Base-by-base conservation (phyloP, 75 land plant genomes). In the Ceratopteris richardii region DNA sequence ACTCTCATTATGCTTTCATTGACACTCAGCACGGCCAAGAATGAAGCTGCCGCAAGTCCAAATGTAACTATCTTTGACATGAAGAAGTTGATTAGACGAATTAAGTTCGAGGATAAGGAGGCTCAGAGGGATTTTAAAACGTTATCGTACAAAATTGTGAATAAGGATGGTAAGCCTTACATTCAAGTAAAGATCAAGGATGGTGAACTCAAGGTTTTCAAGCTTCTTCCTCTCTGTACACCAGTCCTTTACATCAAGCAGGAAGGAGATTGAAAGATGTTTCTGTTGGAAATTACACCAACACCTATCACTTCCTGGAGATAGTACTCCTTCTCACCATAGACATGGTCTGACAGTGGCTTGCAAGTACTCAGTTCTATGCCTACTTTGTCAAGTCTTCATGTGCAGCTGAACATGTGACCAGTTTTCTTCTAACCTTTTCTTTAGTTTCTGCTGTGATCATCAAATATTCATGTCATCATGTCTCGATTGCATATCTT, bases 81-180 rank as follows among this genome's bases (percentile, higher is more conserved):
- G 70, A 85, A 85, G 65, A 66, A 85, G 40, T 62, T 85, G 40
- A 85, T 85, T 53, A 85, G 89, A 28, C 66, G 89, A 55, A 81
- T 0, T 63, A 85, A 87, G 59, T 88, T 79, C 60, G 90, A 85
- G 0, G 93, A 88, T 63, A 88, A 88, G 54, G 93, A 88, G 58
- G 93, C 86, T 0, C 93, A 88, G 62, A 85, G 21, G 58, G 93
- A 88, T 59, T 73, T 88, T 80, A 88, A 88, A 56, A 74, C 86
- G 48, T 55, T 82, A 31, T 90, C 93, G 1, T 88, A 66, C 70
- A 88, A 88, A 76, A 85, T 87, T 58, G 77, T 87, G 40, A 87
- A 83, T 72, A 87, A 83, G 68, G 87, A 87, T 52, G 87, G 82
- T 23, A 88, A 88, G 61, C 93, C 93, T 44, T 80, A 88, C 63